Evolutionary conservation across 306 rosid genomes (phyloP).

Genomic region (Crataegus laevigata): DNA sequence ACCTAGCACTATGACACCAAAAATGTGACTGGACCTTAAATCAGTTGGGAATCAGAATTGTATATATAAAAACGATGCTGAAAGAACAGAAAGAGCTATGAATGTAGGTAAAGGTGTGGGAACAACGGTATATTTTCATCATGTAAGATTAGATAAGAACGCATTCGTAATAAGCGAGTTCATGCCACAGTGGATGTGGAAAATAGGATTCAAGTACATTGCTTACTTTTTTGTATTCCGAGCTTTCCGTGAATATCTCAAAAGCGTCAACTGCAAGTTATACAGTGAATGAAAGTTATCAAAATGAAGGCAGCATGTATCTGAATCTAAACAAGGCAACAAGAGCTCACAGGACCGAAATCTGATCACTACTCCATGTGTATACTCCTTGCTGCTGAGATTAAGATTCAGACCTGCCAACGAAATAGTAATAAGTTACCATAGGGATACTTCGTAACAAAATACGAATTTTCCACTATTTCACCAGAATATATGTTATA

Average conservation of each 20-base stretch:
- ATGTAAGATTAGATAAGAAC: not conserved
- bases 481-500: not conserved
- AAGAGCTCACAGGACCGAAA: slow-evolving; percentile 71
- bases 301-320: slow-evolving; percentile 19
- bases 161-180: not conserved
- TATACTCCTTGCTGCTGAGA: slow-evolving; percentile 56
- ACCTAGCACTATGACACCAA: not conserved
- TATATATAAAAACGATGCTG: not conserved
- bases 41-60: not conserved
- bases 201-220: not conserved
- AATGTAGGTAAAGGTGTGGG: not conserved
- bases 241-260: slow-evolving; percentile 52
- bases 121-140: not conserved
- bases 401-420: slow-evolving; percentile 61
- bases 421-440: slow-evolving; percentile 10
- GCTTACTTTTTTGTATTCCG: slow-evolving; percentile 82
- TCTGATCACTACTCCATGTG: slow-evolving; percentile 65
- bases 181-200: slow-evolving; percentile 1
- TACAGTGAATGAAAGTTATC: slow-evolving; percentile 20
- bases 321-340: slow-evolving; percentile 11
- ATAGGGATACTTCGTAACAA: not conserved
- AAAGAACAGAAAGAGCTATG: not conserved
- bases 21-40: not conserved
- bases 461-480: not conserved
- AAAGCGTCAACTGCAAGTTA: slow-evolving; percentile 64